These are phyloP conservation scores for Tetrapisispora namnaoensis DNA, from an alignment of 805 yeast species.

Conservation along the genomic window DNA sequence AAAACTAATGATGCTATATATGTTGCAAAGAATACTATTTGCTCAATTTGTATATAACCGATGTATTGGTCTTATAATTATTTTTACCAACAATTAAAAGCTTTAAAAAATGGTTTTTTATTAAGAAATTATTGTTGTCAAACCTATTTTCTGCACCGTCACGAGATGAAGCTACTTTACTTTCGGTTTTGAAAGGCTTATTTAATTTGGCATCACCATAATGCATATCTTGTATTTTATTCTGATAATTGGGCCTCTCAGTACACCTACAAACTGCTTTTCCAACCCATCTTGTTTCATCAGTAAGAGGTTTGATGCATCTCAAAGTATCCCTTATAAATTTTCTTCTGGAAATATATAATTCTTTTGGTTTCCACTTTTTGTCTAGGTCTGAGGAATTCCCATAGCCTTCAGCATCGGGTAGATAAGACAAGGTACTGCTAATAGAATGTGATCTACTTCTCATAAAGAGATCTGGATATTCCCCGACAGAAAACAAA, in stretches of 20 bases:
- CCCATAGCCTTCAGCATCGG: conserved; percentile 1
- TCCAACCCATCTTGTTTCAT: conserved; percentile 46
- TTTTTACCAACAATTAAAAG: conserved; percentile 1
- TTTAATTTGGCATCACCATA: neutral
- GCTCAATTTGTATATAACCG: neutral
- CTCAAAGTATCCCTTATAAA: conserved; percentile 43
- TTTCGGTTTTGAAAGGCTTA: neutral
- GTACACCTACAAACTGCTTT: conserved; percentile 32
- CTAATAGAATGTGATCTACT: conserved; percentile 17
- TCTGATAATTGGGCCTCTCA: conserved; percentile 15
- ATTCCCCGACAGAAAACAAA: neutral
- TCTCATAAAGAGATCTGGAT: neutral
- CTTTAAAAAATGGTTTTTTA: conserved; percentile 2
- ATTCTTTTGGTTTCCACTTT: conserved; percentile 43
- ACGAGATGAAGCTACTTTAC: neutral
- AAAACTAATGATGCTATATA: too few species aligned
- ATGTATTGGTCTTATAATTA: neutral
- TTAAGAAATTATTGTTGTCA: neutral
- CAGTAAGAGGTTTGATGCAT: conserved; percentile 45
- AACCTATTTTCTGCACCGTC: neutral
- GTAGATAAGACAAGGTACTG: conserved; percentile 17
- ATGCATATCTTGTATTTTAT: conserved; percentile 18
- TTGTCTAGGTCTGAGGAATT: conserved; percentile 14
- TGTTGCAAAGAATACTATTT: neutral
- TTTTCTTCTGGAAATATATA: conserved; percentile 31